Evolutionary conservation across 805 yeast species (phyloP).

Genomic region (Groenewaldozyma tartarivorans): DNA sequence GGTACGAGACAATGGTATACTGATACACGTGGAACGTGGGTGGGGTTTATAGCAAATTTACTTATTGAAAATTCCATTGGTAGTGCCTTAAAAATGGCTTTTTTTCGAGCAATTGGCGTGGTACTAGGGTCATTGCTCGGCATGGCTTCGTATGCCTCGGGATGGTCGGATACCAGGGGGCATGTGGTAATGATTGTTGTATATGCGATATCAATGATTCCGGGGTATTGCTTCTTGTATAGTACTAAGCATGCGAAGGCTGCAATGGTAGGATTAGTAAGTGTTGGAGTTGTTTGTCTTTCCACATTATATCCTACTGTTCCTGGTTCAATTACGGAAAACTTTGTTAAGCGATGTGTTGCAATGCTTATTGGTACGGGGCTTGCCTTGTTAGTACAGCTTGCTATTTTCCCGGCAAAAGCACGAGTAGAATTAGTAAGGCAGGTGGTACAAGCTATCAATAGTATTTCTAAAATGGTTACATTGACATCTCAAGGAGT

Average conservation of each 20-base stretch:
- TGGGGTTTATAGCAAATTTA: slow-evolving; percentile 43
- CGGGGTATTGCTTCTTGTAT: slow-evolving; percentile 37
- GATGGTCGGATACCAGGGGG: slow-evolving; percentile 18
- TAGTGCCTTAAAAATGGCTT: slow-evolving; percentile 38
- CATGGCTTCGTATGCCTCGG: slow-evolving; percentile 37
- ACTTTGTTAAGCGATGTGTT: slow-evolving; percentile 41
- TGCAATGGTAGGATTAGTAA: slow-evolving; percentile 40
- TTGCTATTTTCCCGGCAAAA: slow-evolving; percentile 37
- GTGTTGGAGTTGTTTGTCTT: slow-evolving; percentile 38
- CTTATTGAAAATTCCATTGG: slow-evolving; percentile 44
- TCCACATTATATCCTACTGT: slow-evolving; percentile 33
- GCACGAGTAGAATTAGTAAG: slow-evolving; percentile 37
- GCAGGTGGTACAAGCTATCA: slow-evolving; percentile 34
- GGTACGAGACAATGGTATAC: slow-evolving; percentile 39
- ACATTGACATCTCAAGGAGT: slow-evolving; percentile 33
- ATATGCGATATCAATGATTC: slow-evolving; percentile 35
- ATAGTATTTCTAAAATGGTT: slow-evolving; percentile 32
- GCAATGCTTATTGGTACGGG: slow-evolving; percentile 44
- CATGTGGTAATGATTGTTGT: slow-evolving; percentile 35
- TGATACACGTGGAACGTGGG: slow-evolving; percentile 42
- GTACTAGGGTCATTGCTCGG: slow-evolving; percentile 43
- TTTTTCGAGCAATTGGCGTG: slow-evolving; percentile 40
- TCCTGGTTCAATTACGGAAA: slow-evolving; percentile 33
- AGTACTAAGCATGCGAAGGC: slow-evolving; percentile 43
- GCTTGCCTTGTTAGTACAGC: slow-evolving; percentile 37